A percentile compares a stretch with the other conserved stretches of the same genome.
Conservation (phyloP, 768 basidiomycete species). For the Pulveroboletus ravenelii region DNA sequence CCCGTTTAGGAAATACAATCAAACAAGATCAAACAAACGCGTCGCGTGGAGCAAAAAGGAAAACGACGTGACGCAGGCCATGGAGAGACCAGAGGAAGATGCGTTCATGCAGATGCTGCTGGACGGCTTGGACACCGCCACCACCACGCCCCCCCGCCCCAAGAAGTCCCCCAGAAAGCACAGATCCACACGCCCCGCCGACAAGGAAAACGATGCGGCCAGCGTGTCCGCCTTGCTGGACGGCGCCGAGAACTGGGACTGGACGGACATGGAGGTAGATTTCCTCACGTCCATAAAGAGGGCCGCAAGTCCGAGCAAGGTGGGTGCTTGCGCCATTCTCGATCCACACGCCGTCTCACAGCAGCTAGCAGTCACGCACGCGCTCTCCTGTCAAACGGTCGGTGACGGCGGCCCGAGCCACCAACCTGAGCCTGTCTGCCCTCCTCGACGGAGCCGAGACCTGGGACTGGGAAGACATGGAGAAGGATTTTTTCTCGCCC, state of each 20-base stretch:
- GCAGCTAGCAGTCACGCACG: slow-evolving; percentile 6
- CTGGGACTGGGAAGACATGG: slow-evolving; percentile 66
- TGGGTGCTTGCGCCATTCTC: neutral
- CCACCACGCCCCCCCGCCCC: slow-evolving; percentile 33
- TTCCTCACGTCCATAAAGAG: slow-evolving; percentile 49
- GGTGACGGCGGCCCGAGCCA: slow-evolving; percentile 13
- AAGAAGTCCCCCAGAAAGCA: slow-evolving; percentile 25
- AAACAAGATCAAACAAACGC: slow-evolving; percentile 25
- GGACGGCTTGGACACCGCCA: slow-evolving; percentile 47
- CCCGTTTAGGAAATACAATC: neutral
- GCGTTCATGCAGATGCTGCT: slow-evolving; percentile 55
- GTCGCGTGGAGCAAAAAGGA: slow-evolving; percentile 9
- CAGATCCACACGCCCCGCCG: neutral
- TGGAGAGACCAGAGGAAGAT: slow-evolving; percentile 44
- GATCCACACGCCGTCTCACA: neutral
- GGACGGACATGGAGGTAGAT: slow-evolving; percentile 52
- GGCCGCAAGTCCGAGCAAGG: slow-evolving; percentile 25
- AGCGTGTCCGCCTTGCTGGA: slow-evolving; percentile 52
- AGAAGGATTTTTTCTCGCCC: slow-evolving; percentile 45
- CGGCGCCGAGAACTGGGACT: slow-evolving; percentile 68
- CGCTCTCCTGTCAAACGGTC: slow-evolving; percentile 19
- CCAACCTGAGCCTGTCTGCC: slow-evolving; percentile 40
- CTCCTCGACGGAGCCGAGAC: slow-evolving; percentile 62
- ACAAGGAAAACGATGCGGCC: slow-evolving; percentile 11
- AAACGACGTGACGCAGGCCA: slow-evolving; percentile 21